phyloP scores from a whole-genome alignment of 73 alveolate species.

The Paramecium sexaurelia region DNA sequence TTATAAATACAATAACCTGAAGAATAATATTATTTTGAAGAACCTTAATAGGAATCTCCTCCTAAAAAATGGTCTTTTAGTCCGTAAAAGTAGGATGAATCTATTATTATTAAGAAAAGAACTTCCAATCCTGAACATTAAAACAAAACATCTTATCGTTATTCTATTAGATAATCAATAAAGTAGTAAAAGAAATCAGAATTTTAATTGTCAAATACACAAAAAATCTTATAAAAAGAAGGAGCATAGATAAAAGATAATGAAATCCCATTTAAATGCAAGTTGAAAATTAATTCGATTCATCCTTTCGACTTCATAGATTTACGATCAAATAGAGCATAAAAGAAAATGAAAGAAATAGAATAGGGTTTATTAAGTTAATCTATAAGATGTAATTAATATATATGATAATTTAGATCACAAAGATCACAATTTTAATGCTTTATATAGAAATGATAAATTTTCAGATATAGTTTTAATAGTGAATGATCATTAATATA shows the following conservation, averaged over 20 bases:
- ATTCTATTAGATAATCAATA: background rate
- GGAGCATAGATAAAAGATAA: constrained; percentile 7
- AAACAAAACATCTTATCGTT: background rate
- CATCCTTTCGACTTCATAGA: constrained; percentile 20
- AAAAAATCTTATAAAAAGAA: background rate
- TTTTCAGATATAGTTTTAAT: background rate
- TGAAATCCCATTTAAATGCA: constrained; percentile 1
- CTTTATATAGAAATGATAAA: constrained; percentile 23
- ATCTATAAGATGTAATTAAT: background rate
- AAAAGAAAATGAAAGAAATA: background rate
- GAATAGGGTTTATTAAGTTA: background rate
- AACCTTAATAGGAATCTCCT: background rate
- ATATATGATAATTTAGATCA: background rate
- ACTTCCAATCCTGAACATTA: constrained; percentile 24
- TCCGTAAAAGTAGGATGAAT: constrained; percentile 10
- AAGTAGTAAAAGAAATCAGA: background rate
- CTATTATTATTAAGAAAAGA: background rate
- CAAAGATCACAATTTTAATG: background rate
- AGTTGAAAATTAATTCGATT: background rate
- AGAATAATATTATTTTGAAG: background rate
- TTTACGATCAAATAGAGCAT: background rate
- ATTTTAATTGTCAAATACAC: background rate
- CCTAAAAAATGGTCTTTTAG: constrained; percentile 52
- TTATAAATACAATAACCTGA: constrained; percentile 10
- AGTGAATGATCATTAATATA: background rate